Evolutionary conservation across 2,329 filamentous ascomycete species (phyloP), one percentile per base, ranked within the genome.

Genomic region (Escovopsis sp.): DNA sequence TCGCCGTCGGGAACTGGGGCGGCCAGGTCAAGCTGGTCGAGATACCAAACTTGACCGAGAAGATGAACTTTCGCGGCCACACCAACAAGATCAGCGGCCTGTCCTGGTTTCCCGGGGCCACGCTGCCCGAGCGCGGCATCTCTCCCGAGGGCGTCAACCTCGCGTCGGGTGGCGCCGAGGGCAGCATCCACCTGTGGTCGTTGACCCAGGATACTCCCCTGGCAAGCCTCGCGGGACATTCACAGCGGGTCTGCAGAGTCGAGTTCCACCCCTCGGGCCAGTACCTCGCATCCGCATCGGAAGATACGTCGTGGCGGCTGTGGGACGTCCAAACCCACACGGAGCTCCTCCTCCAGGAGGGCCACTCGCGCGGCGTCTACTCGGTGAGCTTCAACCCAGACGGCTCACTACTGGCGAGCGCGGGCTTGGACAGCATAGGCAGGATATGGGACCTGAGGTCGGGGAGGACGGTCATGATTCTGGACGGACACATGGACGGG

Each of bases 381-480:
- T 75, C 87, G 0, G 75, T 96, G 41, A 78, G 79, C 55, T 96
- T 96, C 67, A 94, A 94, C 58, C 74, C 74, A 0, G 91, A 98
- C 56, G 91, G 91, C 1, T 94, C 87, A 2, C 70, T 98, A 2
- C 66, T 96, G 28, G 89, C 88, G 1, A 93, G 83, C 54, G 91
- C 83, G n/a, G 91, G 91, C 3, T 69, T 94, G 28, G 91, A 98
- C 65, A 94, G 86, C 53, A 89, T 95, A 43, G 91, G 89, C 3
- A 78, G 91, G 36, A 82, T 98, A 45, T 98, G 91, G 91, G 91
- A 98, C 66, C 60, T 96, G 33, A 75, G 91, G 43, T 91, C 87
- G 1, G 91, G 91, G 11, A 76, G 91, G 45, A 95, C 89, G 1
- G 85, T 94, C 48, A 95, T 95, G 85, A 85, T 96, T 50, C 70